A percentile compares a stretch with the other conserved stretches of the same genome.
These are phyloP conservation scores for Pinus taeda DNA, from an alignment of 75 land plant species.

Conservation along the genomic window DNA sequence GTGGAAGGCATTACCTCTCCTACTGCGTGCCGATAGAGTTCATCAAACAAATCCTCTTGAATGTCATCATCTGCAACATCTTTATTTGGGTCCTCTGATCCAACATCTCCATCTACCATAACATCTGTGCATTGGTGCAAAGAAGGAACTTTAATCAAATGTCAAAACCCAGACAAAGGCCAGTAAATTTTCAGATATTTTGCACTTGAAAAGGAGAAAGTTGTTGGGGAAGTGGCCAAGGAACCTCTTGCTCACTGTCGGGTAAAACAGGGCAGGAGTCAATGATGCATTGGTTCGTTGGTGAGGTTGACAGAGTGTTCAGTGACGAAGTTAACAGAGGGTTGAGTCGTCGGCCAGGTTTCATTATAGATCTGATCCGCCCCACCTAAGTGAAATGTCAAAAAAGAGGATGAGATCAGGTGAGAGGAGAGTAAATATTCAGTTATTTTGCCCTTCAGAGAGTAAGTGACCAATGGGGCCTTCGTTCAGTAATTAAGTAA, in stretches of 20 bases:
- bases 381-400: too few species aligned
- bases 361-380: too few species aligned
- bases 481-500: too few species aligned
- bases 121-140: not conserved
- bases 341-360: too few species aligned
- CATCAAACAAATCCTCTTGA: conserved; percentile 54
- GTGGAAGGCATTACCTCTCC: conserved; percentile 21
- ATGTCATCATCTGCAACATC: conserved; percentile 20
- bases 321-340: too few species aligned
- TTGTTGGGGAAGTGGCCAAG: too few species aligned
- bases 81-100: not conserved
- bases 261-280: not conserved
- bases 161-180: not conserved
- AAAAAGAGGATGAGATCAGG: too few species aligned
- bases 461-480: too few species aligned
- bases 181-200: not conserved
- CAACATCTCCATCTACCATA: conserved; percentile 8
- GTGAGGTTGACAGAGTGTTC: too few species aligned
- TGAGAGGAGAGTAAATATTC: too few species aligned
- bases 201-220: not conserved
- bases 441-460: too few species aligned
- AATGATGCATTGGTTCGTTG: not conserved
- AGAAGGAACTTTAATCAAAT: not conserved
- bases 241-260: not conserved
- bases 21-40: conserved; percentile 42